Base-by-base conservation (phyloP, 2,329 filamentous ascomycete genomes). In the Colletotrichum sp. region DNA sequence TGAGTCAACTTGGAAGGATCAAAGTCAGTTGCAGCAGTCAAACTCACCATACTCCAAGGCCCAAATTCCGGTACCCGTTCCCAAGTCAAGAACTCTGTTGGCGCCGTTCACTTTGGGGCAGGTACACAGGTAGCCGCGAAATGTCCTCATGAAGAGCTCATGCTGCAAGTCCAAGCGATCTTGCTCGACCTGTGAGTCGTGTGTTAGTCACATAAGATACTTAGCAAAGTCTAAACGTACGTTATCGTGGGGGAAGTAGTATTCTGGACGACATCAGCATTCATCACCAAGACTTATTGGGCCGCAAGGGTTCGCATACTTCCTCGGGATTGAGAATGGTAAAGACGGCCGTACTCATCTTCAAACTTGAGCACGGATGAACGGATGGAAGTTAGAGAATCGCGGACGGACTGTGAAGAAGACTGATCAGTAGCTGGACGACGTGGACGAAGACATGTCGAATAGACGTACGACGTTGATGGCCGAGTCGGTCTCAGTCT, bases 101-200 rank as follows among this genome's bases (percentile, higher is more conserved):
- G 77, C 60, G 6, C 77, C 75, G 2, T 71, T 55, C 8, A 80
- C 74, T 15, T 78, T 78, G 1, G 85, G 84, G 4, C 78, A 80
- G 0, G 80, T 67, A 52, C 78, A 82, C 0, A 85, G 78, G 18
- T 82, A 81, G 4, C 81, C 81, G 3, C 81, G 79, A 8, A 84
- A 79, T 0, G 83, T 85, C 6, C 86, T 77, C 1, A 78, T 55
- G 38, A 83, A 84, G 0, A 85, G 77, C 38, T 85, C 81, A 68
- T 86, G 85, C 77, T 86, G 84, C 3, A 86, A 74, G 69, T 86
- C 83, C 80, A 74, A 60, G 6, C 72, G 61, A 10, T 75, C 72
- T 75, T 75, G 72, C 55, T 75, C 72, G 4, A 67, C 63, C 72
- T 75, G 32, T 21, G 10, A 2, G n/a, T n/a, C n/a, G n/a, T n/a